phyloP scores from a whole-genome alignment of 345 rosid species.

The Conringia planisiliqua region DNA sequence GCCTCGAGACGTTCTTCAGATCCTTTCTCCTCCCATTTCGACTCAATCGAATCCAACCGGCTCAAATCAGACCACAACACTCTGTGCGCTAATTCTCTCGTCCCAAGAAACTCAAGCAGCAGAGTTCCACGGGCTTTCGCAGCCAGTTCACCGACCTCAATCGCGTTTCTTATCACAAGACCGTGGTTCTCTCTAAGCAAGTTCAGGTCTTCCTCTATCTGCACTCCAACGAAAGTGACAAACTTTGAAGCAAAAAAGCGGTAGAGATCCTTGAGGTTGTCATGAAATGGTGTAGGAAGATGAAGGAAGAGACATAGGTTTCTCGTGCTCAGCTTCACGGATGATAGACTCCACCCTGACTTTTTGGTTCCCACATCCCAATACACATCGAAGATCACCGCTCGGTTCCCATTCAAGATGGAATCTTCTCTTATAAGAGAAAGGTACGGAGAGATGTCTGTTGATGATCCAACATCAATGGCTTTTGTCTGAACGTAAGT shows the following conservation, averaged over 20 bases:
- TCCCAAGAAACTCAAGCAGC: conserved; percentile 31
- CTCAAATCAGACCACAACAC: conserved; percentile 33
- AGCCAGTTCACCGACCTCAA: conserved; percentile 23
- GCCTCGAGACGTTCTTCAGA: conserved; percentile 29
- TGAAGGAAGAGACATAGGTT: conserved; percentile 25
- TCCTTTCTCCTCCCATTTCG: conserved; percentile 22
- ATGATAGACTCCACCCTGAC: conserved; percentile 19
- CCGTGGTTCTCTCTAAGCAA: conserved; percentile 30
- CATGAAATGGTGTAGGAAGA: conserved; percentile 20
- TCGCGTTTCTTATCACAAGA: conserved; percentile 22
- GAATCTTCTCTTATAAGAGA: conserved; percentile 29
- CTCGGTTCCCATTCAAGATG: conserved; percentile 16
- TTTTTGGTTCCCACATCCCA: conserved; percentile 15
- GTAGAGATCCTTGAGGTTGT: conserved; percentile 23
- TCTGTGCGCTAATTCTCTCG: conserved; percentile 28
- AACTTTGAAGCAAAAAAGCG: conserved; percentile 34
- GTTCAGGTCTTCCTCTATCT: conserved; percentile 27
- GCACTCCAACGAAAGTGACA: conserved; percentile 31
- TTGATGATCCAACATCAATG: conserved; percentile 21
- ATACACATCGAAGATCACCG: conserved; percentile 21
- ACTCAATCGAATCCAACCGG: conserved; percentile 26
- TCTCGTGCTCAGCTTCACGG: conserved; percentile 30
- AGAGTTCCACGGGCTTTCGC: conserved; percentile 22
- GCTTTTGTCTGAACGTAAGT: conserved; percentile 27
- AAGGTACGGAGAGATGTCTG: conserved; percentile 29